Evolutionary conservation across 495 filamentous ascomycete species (phyloP).

Genomic region (Hypoxylon cercidicola): DNA sequence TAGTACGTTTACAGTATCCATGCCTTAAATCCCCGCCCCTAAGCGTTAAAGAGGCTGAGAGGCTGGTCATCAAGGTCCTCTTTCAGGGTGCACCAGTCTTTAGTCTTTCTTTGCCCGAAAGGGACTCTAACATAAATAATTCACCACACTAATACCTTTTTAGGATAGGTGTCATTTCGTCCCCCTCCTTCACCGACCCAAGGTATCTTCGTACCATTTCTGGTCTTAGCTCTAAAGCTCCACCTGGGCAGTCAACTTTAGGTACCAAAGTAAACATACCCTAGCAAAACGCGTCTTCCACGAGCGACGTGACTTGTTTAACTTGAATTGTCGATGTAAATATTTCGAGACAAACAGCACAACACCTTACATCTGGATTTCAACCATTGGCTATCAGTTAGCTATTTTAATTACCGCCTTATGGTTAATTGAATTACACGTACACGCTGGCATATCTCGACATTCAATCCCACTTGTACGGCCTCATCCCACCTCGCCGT

Average conservation of each 20-base stretch:
- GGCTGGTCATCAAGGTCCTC: conserved; percentile 33
- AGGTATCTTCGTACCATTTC: not conserved
- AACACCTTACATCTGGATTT: no score
- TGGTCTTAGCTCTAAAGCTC: not conserved
- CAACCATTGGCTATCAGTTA: conserved; percentile 17
- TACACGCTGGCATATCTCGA: conserved; percentile 23
- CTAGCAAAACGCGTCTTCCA: conserved; percentile 28
- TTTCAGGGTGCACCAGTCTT: no score
- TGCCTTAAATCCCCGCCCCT: conserved; percentile 10
- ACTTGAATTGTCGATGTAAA: not conserved
- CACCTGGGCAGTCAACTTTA: not conserved
- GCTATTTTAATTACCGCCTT: conserved; percentile 20
- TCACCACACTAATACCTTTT: not conserved
- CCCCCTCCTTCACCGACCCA: not conserved
- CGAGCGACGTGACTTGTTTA: not conserved
- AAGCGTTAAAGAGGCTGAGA: conserved; percentile 6
- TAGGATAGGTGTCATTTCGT: not conserved
- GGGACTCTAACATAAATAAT: not conserved
- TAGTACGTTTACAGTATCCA: conserved; percentile 15
- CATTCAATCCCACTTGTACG: conserved; percentile 30
- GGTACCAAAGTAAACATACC: conserved; percentile 33
- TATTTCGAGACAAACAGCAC: conserved; percentile 11
- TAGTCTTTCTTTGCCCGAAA: not conserved
- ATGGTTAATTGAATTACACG: conserved; percentile 31
- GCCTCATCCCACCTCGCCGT: conserved; percentile 30